phyloP scores from a whole-genome alignment of 148 eudicot species.

The Tetragonia tetragonoides region DNA sequence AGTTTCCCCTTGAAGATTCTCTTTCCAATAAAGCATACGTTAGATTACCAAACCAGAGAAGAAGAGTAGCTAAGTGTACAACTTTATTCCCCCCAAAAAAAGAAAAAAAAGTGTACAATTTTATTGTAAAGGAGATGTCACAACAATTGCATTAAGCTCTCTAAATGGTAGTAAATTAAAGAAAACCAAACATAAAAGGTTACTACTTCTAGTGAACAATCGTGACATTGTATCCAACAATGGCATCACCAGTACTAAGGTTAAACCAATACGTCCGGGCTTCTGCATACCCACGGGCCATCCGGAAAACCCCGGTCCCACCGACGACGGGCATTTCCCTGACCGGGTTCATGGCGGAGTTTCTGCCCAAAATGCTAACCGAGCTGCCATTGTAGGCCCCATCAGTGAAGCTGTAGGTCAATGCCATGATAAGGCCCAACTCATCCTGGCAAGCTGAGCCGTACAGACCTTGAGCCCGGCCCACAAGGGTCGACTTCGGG shows the following conservation, averaged over 20 bases:
- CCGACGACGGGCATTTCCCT: conserved; percentile 66
- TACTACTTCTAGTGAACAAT: conserved; percentile 23
- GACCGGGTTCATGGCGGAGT: conserved; percentile 34
- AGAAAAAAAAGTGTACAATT: too few species aligned
- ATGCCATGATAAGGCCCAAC: conserved; percentile 42
- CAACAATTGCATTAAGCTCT: background rate
- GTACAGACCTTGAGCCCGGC: conserved; percentile 54
- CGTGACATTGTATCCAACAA: conserved; percentile 51
- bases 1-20: too few species aligned
- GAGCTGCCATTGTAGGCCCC: conserved; percentile 57
- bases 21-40: too few species aligned
- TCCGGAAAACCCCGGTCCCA: conserved; percentile 55
- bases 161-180: background rate
- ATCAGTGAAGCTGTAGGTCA: conserved; percentile 44
- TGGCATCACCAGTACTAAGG: conserved; percentile 41
- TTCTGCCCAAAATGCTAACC: conserved; percentile 48
- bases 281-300: conserved; percentile 50
- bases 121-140: too few species aligned
- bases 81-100: too few species aligned
- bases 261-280: conserved; percentile 32
- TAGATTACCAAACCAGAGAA: too few species aligned
- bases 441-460: conserved; percentile 41
- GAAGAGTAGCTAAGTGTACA: too few species aligned
- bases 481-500: conserved; percentile 46
- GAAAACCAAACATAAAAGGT: background rate